phyloP scores from a whole-genome alignment of 1,284 basidiomycete genomes.

The Tilletia horrida region DNA sequence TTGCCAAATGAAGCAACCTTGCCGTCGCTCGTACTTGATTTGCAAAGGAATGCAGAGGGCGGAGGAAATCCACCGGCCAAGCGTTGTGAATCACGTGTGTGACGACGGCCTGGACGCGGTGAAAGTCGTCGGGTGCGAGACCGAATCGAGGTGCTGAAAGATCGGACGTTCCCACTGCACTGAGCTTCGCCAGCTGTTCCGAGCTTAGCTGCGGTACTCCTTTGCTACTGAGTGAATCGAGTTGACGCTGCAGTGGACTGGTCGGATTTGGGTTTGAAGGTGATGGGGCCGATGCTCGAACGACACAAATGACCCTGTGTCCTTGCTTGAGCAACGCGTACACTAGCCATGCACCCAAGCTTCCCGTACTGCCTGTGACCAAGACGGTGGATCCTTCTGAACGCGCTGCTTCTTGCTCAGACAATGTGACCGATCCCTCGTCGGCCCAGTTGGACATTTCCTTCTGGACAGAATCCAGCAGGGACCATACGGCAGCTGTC shows the following conservation, averaged over 20 bases:
- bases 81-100: background rate
- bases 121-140: background rate
- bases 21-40: background rate
- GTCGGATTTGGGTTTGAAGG: background rate
- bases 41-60: background rate
- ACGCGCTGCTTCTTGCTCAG: background rate
- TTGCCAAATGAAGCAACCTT: background rate
- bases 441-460: conserved; percentile 1
- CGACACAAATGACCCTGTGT: background rate
- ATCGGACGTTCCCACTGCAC: background rate
- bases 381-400: background rate
- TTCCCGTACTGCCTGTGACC: background rate
- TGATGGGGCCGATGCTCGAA: background rate
- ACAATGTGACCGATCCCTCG: background rate
- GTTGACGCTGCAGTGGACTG: conserved; percentile 9
- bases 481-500: background rate
- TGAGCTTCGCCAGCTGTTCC: background rate
- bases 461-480: background rate
- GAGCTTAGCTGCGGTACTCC: background rate
- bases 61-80: conserved; percentile 1
- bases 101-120: background rate
- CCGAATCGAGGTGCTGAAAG: background rate
- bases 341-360: background rate
- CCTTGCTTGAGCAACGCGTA: background rate
- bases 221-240: background rate